Evolutionary conservation across 2,329 filamentous ascomycete genomes (phyloP).

Genomic region (Fusarium clavum): DNA sequence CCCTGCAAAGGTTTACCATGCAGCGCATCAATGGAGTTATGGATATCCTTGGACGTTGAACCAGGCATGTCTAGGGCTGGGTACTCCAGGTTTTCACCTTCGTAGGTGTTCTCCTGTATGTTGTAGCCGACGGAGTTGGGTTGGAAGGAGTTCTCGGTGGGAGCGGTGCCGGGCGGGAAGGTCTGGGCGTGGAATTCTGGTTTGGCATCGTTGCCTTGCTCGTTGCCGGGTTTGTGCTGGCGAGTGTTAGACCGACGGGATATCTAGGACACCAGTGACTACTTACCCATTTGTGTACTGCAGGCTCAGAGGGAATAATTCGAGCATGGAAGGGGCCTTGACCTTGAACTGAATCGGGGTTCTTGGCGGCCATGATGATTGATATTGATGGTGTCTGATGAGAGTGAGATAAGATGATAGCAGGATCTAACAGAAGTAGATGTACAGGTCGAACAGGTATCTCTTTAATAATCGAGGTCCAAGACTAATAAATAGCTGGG

Average conservation of each 20-base stretch:
- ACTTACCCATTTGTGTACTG: not conserved
- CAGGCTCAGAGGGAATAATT: not conserved
- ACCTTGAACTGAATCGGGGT: not conserved
- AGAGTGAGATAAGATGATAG: fast-evolving
- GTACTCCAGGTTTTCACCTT: not conserved
- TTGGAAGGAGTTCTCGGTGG: not conserved
- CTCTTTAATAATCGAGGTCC: too few species aligned
- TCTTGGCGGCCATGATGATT: not conserved
- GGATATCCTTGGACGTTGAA: constrained; percentile 4
- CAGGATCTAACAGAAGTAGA: fast-evolving
- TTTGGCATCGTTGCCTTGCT: not conserved
- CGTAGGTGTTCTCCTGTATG: not conserved
- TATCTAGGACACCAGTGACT: fast-evolving
- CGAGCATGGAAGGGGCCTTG: not conserved
- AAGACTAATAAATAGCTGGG: not conserved
- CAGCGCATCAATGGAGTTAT: not conserved
- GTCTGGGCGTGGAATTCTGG: constrained; percentile 2
- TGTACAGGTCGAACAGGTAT: not conserved
- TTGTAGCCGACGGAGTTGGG: not conserved
- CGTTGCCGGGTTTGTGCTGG: not conserved
- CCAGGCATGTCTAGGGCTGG: not conserved
- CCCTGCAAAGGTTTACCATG: not conserved
- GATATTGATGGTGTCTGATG: not conserved
- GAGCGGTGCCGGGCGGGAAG: not conserved
- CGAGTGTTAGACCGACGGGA: fast-evolving